A percentile compares a stretch with the other conserved stretches of the same genome.
phyloP scores from a whole-genome alignment of 2,329 filamentous ascomycete genomes.

The Parastagonospora nodorum region DNA sequence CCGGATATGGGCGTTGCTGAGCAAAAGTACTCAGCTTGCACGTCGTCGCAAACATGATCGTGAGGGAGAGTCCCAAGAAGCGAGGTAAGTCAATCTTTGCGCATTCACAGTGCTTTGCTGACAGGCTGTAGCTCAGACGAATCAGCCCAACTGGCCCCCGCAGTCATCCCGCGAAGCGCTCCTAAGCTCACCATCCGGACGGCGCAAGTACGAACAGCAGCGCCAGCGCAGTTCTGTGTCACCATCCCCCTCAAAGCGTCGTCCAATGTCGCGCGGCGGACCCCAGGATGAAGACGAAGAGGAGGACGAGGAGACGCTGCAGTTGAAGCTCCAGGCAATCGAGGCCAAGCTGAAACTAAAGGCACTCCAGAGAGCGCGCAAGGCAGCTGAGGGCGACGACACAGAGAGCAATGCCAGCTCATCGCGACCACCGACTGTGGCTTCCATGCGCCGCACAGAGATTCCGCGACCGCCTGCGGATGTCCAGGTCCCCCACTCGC shows the following conservation, averaged over 20 bases:
- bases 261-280: slow-evolving; percentile 29
- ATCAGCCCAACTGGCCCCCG: slow-evolving; percentile 62
- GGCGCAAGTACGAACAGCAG: slow-evolving; percentile 70
- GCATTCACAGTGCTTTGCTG: slow-evolving; percentile 11
- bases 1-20: slow-evolving; percentile 35
- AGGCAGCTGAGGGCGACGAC: slow-evolving; percentile 34
- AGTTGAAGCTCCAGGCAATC: slow-evolving; percentile 85
- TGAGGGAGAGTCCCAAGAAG: slow-evolving; percentile 54
- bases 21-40: slow-evolving; percentile 17
- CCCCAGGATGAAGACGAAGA: slow-evolving; percentile 60
- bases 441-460: slow-evolving; percentile 26
- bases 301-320: slow-evolving; percentile 83
- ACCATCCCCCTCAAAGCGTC: slow-evolving; percentile 63
- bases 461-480: slow-evolving; percentile 30
- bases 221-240: slow-evolving; percentile 63
- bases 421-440: slow-evolving; percentile 35
- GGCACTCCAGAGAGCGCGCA: slow-evolving; percentile 69
- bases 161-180: slow-evolving; percentile 66
- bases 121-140: slow-evolving; percentile 42
- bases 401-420: slow-evolving; percentile 26
- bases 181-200: slow-evolving; percentile 75
- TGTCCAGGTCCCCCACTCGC: slow-evolving; percentile 80
- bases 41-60: slow-evolving; percentile 47
- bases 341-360: slow-evolving; percentile 87
- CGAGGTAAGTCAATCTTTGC: slow-evolving; percentile 36